Evolutionary conservation across 208 protist genomes (phyloP).

Genomic region (Trypanosoma vivax): DNA sequence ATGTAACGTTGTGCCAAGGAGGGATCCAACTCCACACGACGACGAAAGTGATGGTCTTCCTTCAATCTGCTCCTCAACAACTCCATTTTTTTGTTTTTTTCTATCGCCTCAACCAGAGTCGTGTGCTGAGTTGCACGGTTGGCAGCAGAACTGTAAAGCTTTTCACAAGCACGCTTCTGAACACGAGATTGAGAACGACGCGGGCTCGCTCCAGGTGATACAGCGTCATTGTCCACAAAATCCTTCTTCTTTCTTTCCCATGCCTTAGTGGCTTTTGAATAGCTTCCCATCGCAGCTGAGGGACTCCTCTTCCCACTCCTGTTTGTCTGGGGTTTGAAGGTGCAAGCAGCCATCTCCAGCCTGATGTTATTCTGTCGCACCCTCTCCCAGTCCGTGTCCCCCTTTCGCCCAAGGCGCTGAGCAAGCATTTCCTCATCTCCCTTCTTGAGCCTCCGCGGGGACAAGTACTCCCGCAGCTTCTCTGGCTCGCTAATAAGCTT

Average conservation of each 20-base stretch:
- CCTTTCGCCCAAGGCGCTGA: constrained; percentile 32
- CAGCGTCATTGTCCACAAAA: neutral
- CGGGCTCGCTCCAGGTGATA: constrained; percentile 2
- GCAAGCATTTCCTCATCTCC: constrained; percentile 31
- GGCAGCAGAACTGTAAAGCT: constrained; percentile 39
- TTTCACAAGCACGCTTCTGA: constrained; percentile 28
- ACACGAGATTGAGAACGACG: neutral
- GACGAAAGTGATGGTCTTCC: constrained; percentile 78
- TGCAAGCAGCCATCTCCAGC: constrained; percentile 17
- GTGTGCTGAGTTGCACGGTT: constrained; percentile 19
- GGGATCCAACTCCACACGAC: constrained; percentile 81
- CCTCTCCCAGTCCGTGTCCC: constrained; percentile 29
- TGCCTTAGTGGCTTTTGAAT: constrained; percentile 1
- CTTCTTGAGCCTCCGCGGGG: constrained; percentile 19
- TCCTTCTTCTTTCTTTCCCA: neutral
- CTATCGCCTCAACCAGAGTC: constrained; percentile 25
- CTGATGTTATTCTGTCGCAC: constrained; percentile 22
- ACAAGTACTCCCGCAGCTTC: constrained; percentile 25
- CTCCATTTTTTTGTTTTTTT: constrained; percentile 27
- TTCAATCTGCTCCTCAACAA: constrained; percentile 62
- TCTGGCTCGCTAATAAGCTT: constrained; percentile 7
- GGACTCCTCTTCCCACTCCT: neutral
- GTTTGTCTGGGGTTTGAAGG: constrained; percentile 26
- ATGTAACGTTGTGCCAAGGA: constrained; percentile 74
- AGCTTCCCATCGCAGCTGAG: neutral